Base-by-base conservation (phyloP, 805 yeast genomes). In the Zygoascus flipseniorum region DNA sequence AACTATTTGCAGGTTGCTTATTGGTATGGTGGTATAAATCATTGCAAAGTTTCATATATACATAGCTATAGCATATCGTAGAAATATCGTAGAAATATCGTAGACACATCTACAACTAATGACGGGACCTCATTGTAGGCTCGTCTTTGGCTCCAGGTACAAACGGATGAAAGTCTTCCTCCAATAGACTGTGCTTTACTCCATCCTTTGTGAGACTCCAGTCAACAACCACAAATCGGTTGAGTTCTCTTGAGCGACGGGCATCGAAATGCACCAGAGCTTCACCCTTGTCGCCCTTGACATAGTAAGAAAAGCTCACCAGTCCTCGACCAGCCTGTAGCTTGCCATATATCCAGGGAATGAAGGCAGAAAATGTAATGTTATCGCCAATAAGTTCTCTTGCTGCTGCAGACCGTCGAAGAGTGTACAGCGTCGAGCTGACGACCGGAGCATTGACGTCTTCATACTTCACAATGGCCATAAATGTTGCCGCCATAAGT, bases 301-400 rank as follows among this genome's bases (percentile, higher is more conserved):
- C 86, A 37, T 75, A 70, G 62, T 89, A 89, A 31, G 69, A 68
- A 57, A 93, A 79, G 66, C 92, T 85, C 43, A 93, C 85, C 18
- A 78, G 73, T 26, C 97, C 97, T 56, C 81, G 76, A 56, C 88
- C 89, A 31, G 93, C 88, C 61, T 90, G 89, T 58, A 93, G 72
- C 46, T 81, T 79, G 11, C 99, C 99, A 54, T 76, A 71, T 55
- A 92, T 82, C 97, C 97, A 93, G 5, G 99, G 98, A 72, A 83
- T 79, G 37, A 85, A 70, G 28, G 83, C 81, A 31, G 80, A 78
- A 65, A 84, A 89, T 41, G 81, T 81, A 58, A 92, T 86, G 62
- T 86, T 82, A 47, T 78, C 79, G 18, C 98, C 98, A 47, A 92
- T 71, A 2, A 71, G 64, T 23, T 78, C 79, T 52, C 80, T 75